Conservation (phyloP, 352 stramenopile genomes). For the Pythium biforme region DNA sequence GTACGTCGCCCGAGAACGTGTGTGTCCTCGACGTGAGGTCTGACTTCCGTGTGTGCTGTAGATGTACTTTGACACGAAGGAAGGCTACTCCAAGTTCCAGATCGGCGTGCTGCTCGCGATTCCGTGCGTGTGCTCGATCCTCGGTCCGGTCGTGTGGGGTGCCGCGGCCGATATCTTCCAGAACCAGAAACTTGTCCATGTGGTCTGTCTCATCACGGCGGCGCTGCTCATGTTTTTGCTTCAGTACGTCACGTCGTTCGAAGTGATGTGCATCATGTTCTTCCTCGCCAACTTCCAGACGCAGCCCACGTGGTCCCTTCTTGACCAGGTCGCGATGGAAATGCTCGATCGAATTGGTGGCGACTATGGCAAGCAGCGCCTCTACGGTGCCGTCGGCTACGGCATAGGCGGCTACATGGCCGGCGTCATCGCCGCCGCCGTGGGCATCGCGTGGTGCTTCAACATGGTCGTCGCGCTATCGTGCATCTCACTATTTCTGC, state of each 20-base stretch:
- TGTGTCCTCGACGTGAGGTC: no score
- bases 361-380: conserved; percentile 74
- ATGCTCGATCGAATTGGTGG: conserved; percentile 59
- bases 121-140: conserved; percentile 68
- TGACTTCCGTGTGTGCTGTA: conserved; percentile 11
- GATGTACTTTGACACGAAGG: conserved; percentile 62
- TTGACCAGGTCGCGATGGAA: conserved; percentile 65
- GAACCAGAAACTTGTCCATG: conserved; percentile 65
- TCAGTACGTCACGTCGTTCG: conserved; percentile 61
- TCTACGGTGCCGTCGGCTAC: conserved; percentile 70
- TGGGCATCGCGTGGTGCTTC: conserved; percentile 74
- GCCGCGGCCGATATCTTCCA: conserved; percentile 56
- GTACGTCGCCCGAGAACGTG: conserved; percentile 26
- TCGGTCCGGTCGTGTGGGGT: conserved; percentile 65
- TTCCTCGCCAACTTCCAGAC: conserved; percentile 77
- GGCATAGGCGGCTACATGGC: conserved; percentile 63
- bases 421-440: conserved; percentile 51
- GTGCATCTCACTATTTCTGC: conserved; percentile 51
- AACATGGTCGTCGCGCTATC: conserved; percentile 68
- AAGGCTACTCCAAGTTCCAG: conserved; percentile 69
- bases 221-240: conserved; percentile 67
- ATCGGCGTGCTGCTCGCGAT: conserved; percentile 69
- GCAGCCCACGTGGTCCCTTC: conserved; percentile 57
- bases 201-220: conserved; percentile 56
- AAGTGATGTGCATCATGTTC: conserved; percentile 70